Base-by-base conservation (phyloP, 164 flowering plant species). In the Litsea cubeba region DNA sequence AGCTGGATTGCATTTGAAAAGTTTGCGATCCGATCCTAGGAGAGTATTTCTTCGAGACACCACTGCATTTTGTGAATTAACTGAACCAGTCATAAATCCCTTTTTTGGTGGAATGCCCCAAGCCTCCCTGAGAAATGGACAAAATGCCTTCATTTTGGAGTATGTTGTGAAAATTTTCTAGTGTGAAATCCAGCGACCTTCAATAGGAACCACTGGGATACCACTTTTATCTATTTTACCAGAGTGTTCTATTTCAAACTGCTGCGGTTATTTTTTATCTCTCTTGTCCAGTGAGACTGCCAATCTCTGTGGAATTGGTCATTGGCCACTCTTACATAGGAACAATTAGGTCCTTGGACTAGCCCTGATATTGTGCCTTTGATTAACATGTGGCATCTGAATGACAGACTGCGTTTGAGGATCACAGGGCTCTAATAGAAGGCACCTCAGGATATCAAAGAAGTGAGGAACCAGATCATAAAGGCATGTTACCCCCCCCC, bases 381-480 rank as follows among this genome's bases (percentile, higher is more conserved):
- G 11, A 40, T 8, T 40, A 40, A 40, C 46, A 40, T 64, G 67
- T 14, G 23, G 3, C 18, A 32, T 4, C 11, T 65, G 51, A 18
- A 26, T 3, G 18, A 28, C 86, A 91, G 98, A 72, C 81, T 72
- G 83, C 85, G 54, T 51, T 80, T 63, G 90, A 89, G 69, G 94
- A 86, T 17, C 75, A 76, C 65, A 85, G 84, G 84, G 72, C 80
- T 32, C 78, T 93, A 22, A 88, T 91, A 17, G 92, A 88, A 66
- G 79, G 77, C 51, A 82, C 85, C 64, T 81, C 92, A 75, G 73
- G 78, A 77, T 83, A 78, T 70, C 87, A 78, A 26, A 79, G 79
- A 50, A 78, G 69, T 20, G 79, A 81, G 65, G 83, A 72, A 3
- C 77, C 81, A 77, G 84, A 15, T 60, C 63, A 83, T 80, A 83